Percentiles rank a stretch among this genome's conserved stretches.
Evolutionary conservation across 257 asterid genomes (phyloP).

Genomic region (Fraxinus quadrangulata): DNA sequence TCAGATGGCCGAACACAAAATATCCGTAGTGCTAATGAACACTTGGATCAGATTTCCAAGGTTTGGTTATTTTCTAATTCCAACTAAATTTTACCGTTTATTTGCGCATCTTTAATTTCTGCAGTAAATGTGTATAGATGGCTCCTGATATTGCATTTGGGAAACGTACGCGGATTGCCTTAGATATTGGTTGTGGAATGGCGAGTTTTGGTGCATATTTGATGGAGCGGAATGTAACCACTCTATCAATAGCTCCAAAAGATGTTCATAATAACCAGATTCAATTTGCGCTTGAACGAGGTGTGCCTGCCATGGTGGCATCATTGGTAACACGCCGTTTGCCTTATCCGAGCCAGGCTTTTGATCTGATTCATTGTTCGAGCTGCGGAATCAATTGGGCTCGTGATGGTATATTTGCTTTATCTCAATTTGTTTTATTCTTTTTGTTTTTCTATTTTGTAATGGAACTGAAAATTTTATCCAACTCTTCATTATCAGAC

Average conservation of each 20-base stretch:
- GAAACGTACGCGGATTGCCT: slow-evolving; percentile 48
- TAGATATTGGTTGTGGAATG: slow-evolving; percentile 54
- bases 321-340: slow-evolving; percentile 45
- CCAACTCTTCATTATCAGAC: background rate
- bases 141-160: slow-evolving; percentile 62
- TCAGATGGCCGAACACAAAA: slow-evolving; percentile 40
- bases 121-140: slow-evolving; percentile 42
- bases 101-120: slow-evolving; percentile 21
- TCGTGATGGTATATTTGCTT: slow-evolving; percentile 42
- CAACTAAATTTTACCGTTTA: background rate
- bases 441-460: background rate
- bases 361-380: slow-evolving; percentile 66
- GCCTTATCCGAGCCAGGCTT: slow-evolving; percentile 68
- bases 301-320: slow-evolving; percentile 66
- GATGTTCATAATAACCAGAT: slow-evolving; percentile 43
- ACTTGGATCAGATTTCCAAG: slow-evolving; percentile 61
- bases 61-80: slow-evolving; percentile 33
- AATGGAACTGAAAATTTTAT: background rate
- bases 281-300: slow-evolving; percentile 63
- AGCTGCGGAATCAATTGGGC: slow-evolving; percentile 51
- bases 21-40: slow-evolving; percentile 34
- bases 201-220: slow-evolving; percentile 62
- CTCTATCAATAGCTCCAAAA: slow-evolving; percentile 56
- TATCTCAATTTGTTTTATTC: background rate
- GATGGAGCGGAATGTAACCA: slow-evolving; percentile 53